Evolutionary conservation across 2,329 filamentous ascomycete genomes (phyloP).

Genomic region (Stemphylium beticola): DNA sequence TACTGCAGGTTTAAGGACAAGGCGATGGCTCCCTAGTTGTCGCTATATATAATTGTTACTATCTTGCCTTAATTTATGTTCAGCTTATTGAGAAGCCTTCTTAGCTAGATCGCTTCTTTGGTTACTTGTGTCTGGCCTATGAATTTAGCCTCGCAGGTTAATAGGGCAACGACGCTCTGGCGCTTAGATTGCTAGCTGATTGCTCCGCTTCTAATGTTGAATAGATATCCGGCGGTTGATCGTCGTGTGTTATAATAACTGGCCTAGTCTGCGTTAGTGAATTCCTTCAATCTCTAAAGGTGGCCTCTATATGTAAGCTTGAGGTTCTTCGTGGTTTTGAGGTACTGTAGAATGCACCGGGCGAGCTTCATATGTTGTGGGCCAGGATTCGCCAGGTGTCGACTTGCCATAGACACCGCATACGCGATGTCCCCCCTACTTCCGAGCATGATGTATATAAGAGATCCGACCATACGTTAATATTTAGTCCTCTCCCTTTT

Average conservation of each 20-base stretch:
- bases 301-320: conserved; percentile 11
- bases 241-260: conserved; percentile 8
- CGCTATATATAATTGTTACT: no score
- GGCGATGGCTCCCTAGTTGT: no score
- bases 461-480: conserved; percentile 10
- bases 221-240: conserved; percentile 28
- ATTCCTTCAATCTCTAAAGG: conserved; percentile 19
- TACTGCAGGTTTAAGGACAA: no score
- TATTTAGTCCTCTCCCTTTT: no score
- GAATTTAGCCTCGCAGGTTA: conserved; percentile 28
- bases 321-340: conserved; percentile 7
- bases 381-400: conserved; percentile 17
- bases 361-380: conserved; percentile 14
- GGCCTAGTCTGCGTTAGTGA: conserved; percentile 27
- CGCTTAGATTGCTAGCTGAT: conserved; percentile 30
- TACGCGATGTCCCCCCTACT: conserved; percentile 24
- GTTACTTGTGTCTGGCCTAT: no score
- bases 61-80: no score
- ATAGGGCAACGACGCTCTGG: conserved; percentile 22
- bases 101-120: no score
- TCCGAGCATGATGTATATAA: conserved; percentile 30
- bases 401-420: conserved; percentile 17
- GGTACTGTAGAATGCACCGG: conserved; percentile 3
- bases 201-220: conserved; percentile 22
- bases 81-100: no score